Evolutionary conservation across 352 stramenopile species (phyloP).

Genomic region (Pythium phragmitis): DNA sequence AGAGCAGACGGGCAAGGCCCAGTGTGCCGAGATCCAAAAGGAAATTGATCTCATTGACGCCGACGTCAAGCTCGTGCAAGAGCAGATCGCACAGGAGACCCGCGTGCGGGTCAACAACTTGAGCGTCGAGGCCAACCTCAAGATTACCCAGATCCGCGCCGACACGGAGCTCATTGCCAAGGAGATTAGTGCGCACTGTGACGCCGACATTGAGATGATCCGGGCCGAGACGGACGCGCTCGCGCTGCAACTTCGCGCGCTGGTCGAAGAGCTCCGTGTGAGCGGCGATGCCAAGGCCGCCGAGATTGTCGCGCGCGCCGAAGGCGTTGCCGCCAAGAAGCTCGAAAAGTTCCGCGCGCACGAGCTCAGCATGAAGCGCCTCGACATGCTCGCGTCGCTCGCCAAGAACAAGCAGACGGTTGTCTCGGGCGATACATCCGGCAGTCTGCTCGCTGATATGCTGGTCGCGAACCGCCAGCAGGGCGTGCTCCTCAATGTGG

Average conservation of each 20-base stretch:
- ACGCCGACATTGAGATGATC: constrained; percentile 34
- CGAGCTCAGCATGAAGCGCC: constrained; percentile 31
- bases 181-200: constrained; percentile 34
- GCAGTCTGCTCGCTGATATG: constrained; percentile 32
- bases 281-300: constrained; percentile 29
- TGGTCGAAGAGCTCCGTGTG: constrained; percentile 28
- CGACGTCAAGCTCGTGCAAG: constrained; percentile 48
- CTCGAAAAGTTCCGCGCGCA: constrained; percentile 31
- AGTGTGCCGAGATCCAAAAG: constrained; percentile 59
- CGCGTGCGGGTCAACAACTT: constrained; percentile 29
- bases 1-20: constrained; percentile 51
- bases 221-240: constrained; percentile 29
- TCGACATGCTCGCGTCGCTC: constrained; percentile 30
- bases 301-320: constrained; percentile 33
- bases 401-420: constrained; percentile 30
- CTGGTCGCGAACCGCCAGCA: constrained; percentile 36
- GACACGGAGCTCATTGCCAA: constrained; percentile 33
- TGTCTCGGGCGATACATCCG: constrained; percentile 29
- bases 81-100: constrained; percentile 56
- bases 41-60: constrained; percentile 52
- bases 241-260: constrained; percentile 26
- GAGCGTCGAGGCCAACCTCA: constrained; percentile 30
- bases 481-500: constrained; percentile 34
- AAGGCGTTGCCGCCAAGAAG: constrained; percentile 33
- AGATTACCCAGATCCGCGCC: constrained; percentile 30